Conservation (phyloP, 148 eudicot species). For the Amaranthus cruentus region DNA sequence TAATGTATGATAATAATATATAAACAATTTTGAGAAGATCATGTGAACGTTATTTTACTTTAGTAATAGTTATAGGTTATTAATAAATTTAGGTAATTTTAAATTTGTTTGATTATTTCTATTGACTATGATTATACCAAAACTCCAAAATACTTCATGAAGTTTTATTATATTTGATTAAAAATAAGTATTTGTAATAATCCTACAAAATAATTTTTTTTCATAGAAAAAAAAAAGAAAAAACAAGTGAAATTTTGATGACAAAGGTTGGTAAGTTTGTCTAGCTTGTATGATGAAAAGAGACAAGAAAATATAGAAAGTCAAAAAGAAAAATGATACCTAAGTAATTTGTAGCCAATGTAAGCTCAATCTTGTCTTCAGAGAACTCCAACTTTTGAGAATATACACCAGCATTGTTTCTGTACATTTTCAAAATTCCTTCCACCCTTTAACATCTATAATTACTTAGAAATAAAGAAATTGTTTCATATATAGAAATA, state of each 20-base stretch:
- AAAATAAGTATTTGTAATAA: too few species aligned
- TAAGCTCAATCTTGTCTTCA: slow-evolving; percentile 92
- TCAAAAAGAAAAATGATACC: slow-evolving; percentile 40
- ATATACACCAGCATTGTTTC: slow-evolving; percentile 94
- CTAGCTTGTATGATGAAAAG: background rate
- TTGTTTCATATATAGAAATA: too few species aligned
- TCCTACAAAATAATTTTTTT: background rate
- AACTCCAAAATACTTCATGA: too few species aligned
- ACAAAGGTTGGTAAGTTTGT: slow-evolving; percentile 5
- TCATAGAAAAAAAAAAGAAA: background rate
- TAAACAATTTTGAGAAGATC: too few species aligned
- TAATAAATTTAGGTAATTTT: background rate
- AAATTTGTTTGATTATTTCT: too few species aligned
- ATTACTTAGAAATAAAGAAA: too few species aligned
- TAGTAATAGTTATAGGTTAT: too few species aligned
- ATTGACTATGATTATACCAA: too few species aligned
- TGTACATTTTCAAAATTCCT: slow-evolving; percentile 23
- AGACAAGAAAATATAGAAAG: background rate
- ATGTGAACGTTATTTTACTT: too few species aligned
- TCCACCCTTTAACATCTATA: too few species aligned
- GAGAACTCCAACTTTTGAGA: slow-evolving; percentile 86
- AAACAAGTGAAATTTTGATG: background rate
- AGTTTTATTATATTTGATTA: too few species aligned
- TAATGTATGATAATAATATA: too few species aligned
- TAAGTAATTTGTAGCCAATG: slow-evolving; percentile 86